These are phyloP conservation scores for Blumeriella jaapii DNA, from an alignment of 2,329 filamentous ascomycete species.

Conservation along the genomic window DNA sequence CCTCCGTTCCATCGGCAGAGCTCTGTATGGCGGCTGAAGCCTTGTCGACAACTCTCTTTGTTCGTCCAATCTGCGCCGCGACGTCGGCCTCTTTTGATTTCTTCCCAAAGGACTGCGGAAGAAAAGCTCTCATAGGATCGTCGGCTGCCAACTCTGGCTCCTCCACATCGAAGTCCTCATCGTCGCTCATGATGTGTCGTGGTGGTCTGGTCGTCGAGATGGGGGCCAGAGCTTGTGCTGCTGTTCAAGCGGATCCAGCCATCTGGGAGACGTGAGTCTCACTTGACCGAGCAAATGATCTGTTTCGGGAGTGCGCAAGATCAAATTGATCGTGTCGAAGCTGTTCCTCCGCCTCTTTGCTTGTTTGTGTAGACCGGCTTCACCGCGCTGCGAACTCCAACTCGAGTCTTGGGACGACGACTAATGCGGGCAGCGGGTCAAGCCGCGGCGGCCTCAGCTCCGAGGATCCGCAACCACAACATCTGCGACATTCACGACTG, in stretches of 20 bases:
- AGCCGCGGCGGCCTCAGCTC: background rate
- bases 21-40: conserved; percentile 18
- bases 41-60: conserved; percentile 45
- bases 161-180: conserved; percentile 48
- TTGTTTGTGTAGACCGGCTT: too few relatives aligned
- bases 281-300: too few relatives aligned
- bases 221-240: background rate
- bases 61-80: conserved; percentile 69
- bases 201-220: conserved; percentile 3
- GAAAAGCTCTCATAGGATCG: conserved; percentile 63
- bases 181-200: conserved; percentile 40
- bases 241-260: too few relatives aligned
- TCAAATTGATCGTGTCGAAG: too few relatives aligned
- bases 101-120: conserved; percentile 80
- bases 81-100: conserved; percentile 63
- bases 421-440: background rate
- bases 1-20: conserved; percentile 18
- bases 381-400: background rate
- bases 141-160: conserved; percentile 43
- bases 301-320: too few relatives aligned
- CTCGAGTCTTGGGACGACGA: background rate
- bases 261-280: too few relatives aligned
- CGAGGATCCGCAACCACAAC: background rate
- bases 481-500: background rate
- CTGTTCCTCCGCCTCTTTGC: too few relatives aligned